Evolutionary conservation across 768 basidiomycete species (phyloP).

Genomic region (Boletus bicolor): DNA sequence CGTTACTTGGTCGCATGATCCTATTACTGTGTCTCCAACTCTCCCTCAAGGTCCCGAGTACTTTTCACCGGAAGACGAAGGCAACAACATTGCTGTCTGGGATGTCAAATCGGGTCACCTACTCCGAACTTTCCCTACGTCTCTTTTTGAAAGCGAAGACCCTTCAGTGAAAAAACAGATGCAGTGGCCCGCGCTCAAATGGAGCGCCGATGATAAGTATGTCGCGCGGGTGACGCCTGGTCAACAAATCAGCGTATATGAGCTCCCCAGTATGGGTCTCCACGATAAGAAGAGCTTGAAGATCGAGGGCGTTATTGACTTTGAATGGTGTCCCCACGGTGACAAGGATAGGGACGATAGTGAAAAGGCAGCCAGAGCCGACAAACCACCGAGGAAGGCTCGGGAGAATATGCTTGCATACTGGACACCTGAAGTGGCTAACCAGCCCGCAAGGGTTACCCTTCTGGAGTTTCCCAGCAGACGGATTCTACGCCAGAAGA

Average conservation of each 20-base stretch:
- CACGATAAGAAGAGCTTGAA: conserved; percentile 96
- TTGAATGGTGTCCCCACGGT: conserved; percentile 95
- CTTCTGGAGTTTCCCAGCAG: conserved; percentile 86
- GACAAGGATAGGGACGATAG: conserved; percentile 82
- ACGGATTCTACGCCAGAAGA: conserved; percentile 84
- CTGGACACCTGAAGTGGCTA: conserved; percentile 96
- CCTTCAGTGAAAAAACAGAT: conserved; percentile 69
- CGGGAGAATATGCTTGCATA: conserved; percentile 93
- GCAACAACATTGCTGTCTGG: conserved; percentile 97
- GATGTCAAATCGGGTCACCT: conserved; percentile 92
- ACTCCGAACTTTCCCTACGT: conserved; percentile 84
- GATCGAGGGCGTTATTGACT: conserved; percentile 95
- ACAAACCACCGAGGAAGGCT: conserved; percentile 55
- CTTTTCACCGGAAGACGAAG: conserved; percentile 93
- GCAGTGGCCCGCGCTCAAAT: conserved; percentile 95
- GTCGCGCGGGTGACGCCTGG: conserved; percentile 87
- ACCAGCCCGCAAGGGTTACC: conserved; percentile 97
- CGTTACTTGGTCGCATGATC: conserved; percentile 96
- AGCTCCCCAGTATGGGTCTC: conserved; percentile 90
- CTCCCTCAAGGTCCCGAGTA: conserved; percentile 78
- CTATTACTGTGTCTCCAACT: conserved; percentile 81
- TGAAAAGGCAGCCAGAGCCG: conserved; percentile 40
- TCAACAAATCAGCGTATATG: conserved; percentile 94
- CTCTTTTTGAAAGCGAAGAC: conserved; percentile 56
- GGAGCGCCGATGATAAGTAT: conserved; percentile 96